Percentiles rank a stretch among this genome's conserved stretches.
These are phyloP conservation scores for Podospora appendiculata DNA, from an alignment of 495 filamentous ascomycete genomes.

Conservation along the genomic window DNA sequence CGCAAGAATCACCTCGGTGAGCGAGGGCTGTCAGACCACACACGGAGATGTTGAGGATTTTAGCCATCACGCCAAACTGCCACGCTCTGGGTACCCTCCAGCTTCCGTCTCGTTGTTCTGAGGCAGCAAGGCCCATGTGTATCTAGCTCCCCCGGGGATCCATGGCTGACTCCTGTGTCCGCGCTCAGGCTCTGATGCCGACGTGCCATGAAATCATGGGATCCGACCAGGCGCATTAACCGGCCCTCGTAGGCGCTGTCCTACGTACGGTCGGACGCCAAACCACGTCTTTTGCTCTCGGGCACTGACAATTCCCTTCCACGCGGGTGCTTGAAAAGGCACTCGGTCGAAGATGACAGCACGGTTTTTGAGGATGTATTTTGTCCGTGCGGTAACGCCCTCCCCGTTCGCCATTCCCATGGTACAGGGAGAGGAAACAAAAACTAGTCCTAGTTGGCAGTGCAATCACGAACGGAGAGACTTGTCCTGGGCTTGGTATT, in stretches of 20 bases:
- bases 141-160: conserved; percentile 15
- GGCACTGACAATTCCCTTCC: conserved; percentile 25
- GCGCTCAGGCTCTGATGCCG: conserved; percentile 33
- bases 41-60: conserved; percentile 27
- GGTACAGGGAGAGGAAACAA: conserved; percentile 64
- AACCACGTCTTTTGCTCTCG: conserved; percentile 22
- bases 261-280: conserved; percentile 58
- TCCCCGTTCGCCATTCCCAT: conserved; percentile 30
- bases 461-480: conserved; percentile 68
- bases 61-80: conserved; percentile 22
- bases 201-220: conserved; percentile 30
- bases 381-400: conserved; percentile 66
- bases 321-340: conserved; percentile 27
- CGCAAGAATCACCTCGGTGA: conserved; percentile 38
- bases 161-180: conserved; percentile 25
- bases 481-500: conserved; percentile 30
- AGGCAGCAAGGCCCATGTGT: conserved; percentile 7
- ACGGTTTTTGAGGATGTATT: conserved; percentile 79
- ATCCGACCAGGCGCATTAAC: conserved; percentile 71
- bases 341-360: conserved; percentile 39
- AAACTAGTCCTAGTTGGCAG: conserved; percentile 76
- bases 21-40: conserved; percentile 30
- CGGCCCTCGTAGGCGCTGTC: conserved; percentile 47
- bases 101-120: not conserved
- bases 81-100: conserved; percentile 26